Evolutionary conservation across 805 yeast species (phyloP), one percentile per base, ranked within the genome.

Genomic region (Ogataea minuta): DNA sequence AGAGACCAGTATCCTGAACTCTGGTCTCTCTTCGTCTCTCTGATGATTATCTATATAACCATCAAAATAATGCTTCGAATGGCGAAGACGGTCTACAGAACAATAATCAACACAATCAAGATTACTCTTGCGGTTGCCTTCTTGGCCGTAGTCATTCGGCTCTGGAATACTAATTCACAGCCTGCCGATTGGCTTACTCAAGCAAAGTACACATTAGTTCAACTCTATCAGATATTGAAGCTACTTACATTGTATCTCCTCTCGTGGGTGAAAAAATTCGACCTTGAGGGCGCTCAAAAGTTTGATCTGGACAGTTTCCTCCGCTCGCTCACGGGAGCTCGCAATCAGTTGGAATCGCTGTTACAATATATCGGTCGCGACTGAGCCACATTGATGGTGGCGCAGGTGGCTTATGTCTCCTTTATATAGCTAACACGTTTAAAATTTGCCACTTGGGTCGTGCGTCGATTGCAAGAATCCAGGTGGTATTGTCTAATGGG

Each of bases 71-170:
- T 34, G 21, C 12, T 37, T 16, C 13, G 42, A 26, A 19, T 34
- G 9, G 32, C 34, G 20, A 37, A 20, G 17, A 31, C 30, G 28
- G 20, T 42, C 9, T 33, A 35, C 33, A 17, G 38, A 13, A 37
- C 46, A 6, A 25, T 42, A 9, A n/a, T 42, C 34, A 31, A 32
- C 28, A 26, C 39, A 6, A 17, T 42, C 11, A 42, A 37, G 19
- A 16, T 37, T 24, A 20, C 28, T 5, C 4, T 42, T n/a, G 25
- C 30, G 10, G 12, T 36, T 6, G 24, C 28, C 5, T 8, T 32
- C 5, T 23, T 42, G 3, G 37, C 35, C 3, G 31, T 41, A 17
- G 41, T 26, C 1, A 10, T 36, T 28, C 23, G 26, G 9, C 11
- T 41, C 6, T 41, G 34, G 34, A 32, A 10, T 12, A 23, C 29